These are phyloP conservation scores for Coffea canephora DNA, from an alignment of 257 asterid genomes.

Conservation along the genomic window DNA sequence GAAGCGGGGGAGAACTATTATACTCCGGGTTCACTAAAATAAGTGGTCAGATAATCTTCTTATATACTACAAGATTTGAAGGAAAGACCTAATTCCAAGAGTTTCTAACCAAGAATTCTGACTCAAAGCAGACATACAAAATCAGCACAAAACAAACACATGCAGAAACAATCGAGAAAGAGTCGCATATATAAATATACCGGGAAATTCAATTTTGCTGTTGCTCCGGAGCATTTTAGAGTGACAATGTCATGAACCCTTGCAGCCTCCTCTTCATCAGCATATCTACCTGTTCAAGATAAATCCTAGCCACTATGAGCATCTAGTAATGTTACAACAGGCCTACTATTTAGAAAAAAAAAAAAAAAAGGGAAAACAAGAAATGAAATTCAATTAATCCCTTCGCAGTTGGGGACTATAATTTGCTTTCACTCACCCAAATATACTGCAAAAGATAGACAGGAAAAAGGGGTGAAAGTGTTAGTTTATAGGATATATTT, in stretches of 20 bases:
- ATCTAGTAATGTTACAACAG: neutral
- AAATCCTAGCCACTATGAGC: neutral
- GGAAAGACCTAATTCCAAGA: too few relatives aligned
- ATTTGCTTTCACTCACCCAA: neutral
- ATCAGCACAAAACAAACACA: neutral
- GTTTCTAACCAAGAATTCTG: too few relatives aligned
- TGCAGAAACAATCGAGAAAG: neutral
- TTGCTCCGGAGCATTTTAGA: neutral
- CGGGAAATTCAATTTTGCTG: neutral
- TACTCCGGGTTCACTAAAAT: too few relatives aligned
- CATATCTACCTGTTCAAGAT: neutral
- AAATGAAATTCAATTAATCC: neutral
- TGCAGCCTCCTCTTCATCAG: neutral
- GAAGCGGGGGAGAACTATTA: too few relatives aligned
- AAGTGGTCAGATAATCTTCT: too few relatives aligned
- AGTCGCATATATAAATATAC: neutral
- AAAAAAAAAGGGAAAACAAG: too few relatives aligned
- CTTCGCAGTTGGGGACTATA: neutral
- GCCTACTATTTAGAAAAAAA: too few relatives aligned
- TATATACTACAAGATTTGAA: too few relatives aligned
- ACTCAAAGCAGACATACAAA: neutral
- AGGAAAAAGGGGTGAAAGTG: neutral
- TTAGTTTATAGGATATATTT: neutral
- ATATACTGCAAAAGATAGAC: neutral
- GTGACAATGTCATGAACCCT: conserved; percentile 6